Evolutionary conservation across 1,284 basidiomycete genomes (phyloP), one percentile per base, ranked within the genome.

Genomic region (Ustilago xerochloae): DNA sequence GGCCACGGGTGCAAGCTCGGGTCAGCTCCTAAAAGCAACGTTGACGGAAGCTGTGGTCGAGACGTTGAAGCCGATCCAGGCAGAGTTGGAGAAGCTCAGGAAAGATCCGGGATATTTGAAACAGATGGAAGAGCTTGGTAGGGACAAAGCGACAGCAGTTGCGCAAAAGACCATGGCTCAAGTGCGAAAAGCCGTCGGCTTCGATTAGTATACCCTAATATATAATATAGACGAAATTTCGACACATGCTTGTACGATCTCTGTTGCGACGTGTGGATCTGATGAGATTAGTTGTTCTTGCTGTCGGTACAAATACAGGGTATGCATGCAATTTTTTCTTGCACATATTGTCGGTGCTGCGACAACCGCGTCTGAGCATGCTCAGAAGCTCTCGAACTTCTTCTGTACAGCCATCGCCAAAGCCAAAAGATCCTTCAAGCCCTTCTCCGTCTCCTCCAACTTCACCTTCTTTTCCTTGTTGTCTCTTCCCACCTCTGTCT

Each of bases 1-100:
- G 28, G 41, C 33, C 22, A 85, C 50, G 86, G 86, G 52, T 89
- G 89, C 53, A 3, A 61, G 56, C 9, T 79, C 88, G 88, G 4
- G 91, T 91, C 61, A 90, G 88, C 82, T 88, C 22, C 85, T 97
- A 63, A 97, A 98, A 85, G 85, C 79, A 1, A 90, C 90, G 38
- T 89, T 94, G 2, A 87, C 88, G 0, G 92, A 92, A 4, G 91
- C 90, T 0, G 87, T 97, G 0, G 89, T 91, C 41, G 89, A 89
- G 68, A 84, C 90, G 47, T 80, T 97, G n/a, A 88, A 86, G 45
- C 86, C 87, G 0, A 92, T 96, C 8, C 87, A 93, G 41, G 86
- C 83, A 0, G 90, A 92, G 81, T 92, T 92, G 71, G 87, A 89
- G 75, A 87, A 88, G 65, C 81, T 97, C 22, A 85, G 87, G 35